Base-by-base conservation (phyloP, 2,329 filamentous ascomycete genomes). In the Neurospora sp. region DNA sequence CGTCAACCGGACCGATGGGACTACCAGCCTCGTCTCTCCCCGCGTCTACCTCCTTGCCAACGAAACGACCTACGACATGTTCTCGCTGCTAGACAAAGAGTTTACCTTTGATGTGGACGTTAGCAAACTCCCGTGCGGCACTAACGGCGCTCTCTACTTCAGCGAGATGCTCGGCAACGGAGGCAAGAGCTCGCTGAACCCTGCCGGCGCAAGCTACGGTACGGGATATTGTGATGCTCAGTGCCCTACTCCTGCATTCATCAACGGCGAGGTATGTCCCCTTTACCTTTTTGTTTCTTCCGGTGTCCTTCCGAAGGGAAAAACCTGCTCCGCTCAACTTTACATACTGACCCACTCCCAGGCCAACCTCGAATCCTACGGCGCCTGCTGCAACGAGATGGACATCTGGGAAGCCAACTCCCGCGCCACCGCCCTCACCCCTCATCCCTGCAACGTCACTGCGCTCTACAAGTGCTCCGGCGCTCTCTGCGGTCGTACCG, bases 181-280 rank as follows among this genome's bases (percentile, higher is more conserved):
- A 38, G 70, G 76, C 46, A 72, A 69, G 17, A 77, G 72, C 0
- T 28, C 46, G 1, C 1, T 74, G 69, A 86, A 86, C 78, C 82
- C 82, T 69, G 86, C 84, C 46, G 86, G 86, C 71, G 86, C 86
- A 33, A 79, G 83, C 70, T 87, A 86, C 71, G 86, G 86, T 62
- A 86, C 84, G 8, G 86, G 86, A 6, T 88, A 88, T 78, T 88
- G 86, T 70, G 84, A 86, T 73, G 81, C 84, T 12, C 84, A 86
- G 76, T 86, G 84, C 76, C 68, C 67, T 11, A 33, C 52, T 68
- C 77, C 77, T n/a, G 77, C 78, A 33, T 80, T 79, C 70, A 76
- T 79, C 69, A 80, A 80, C 70, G 79, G 79, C 67, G 77, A 79
- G 15, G 79, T 80, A 73, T 75, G 77, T 75, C 19, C 36, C 39